Conservation (phyloP, 2,329 filamentous ascomycete genomes). For the Penicillium verrucosum region DNA sequence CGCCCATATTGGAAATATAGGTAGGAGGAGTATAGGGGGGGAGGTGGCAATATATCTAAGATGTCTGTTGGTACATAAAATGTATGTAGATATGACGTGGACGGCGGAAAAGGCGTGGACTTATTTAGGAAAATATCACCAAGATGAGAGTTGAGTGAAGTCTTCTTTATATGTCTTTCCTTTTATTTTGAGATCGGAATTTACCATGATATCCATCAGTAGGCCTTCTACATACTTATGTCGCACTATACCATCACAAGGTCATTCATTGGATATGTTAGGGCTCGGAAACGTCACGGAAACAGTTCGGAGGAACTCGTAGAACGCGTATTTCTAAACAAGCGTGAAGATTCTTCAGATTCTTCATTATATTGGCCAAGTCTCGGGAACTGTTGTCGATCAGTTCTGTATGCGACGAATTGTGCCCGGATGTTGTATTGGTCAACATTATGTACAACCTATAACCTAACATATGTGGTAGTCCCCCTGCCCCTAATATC, state of each 20-base stretch:
- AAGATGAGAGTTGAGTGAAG: neutral
- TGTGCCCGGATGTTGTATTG: no score
- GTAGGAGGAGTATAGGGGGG: neutral
- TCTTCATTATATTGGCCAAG: no score
- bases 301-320: no score
- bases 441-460: no score
- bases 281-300: neutral
- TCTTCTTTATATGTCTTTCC: neutral
- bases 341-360: no score
- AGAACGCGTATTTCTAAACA: no score
- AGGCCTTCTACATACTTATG: neutral
- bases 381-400: no score
- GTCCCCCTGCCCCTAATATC: no score
- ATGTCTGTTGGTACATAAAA: neutral
- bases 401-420: no score
- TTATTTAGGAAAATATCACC: neutral
- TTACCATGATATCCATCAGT: neutral
- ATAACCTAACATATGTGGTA: no score
- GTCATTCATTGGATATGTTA: neutral
- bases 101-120: neutral
- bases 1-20: neutral
- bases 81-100: conserved; percentile 3
- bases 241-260: neutral
- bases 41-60: neutral
- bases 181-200: neutral